Base-by-base conservation (phyloP, 140 eudicot genomes). In the Ambrosia hybrid region DNA sequence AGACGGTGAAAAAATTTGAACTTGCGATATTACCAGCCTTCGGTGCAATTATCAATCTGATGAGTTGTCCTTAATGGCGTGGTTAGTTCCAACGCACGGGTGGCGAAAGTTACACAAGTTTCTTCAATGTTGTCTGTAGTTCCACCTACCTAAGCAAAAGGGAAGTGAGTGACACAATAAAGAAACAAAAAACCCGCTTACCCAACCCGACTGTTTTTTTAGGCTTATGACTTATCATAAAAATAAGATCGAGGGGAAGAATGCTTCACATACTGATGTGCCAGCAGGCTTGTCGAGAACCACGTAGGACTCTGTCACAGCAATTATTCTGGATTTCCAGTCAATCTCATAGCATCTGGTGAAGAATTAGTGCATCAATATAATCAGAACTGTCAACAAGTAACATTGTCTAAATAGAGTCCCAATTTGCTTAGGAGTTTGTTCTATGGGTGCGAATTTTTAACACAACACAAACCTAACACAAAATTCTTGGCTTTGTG, bases 41-140 rank as follows among this genome's bases (percentile, higher is more conserved):
- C 99, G 2, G 97, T 84, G 84, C 99, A 94, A 67, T 94, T 94
- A 83, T 94, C 99, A 77, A 94, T 94, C 84, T 94, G 99, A 89
- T 94, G 99, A 80, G 99, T 94, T 5, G 99, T 94, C 83, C 34
- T 71, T 73, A 90, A 76, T 16, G 95, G 92, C 43, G 69, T 64
- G n/a, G 87, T 67, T 57, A 90, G 80, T 74, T 83, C 92, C 84
- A 94, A 82, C 65, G 97, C 99, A 75, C 92, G 96, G 36, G 97
- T 81, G 46, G 96, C 83, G 78, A 90, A 94, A 62, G 87, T 90
- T 57, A 81, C 97, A 80, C 99, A 94, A 65, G 87, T 82, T 88
- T 94, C 99, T 88, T 88, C 97, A 67, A 94, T 88, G 72, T 94
- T 94, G 81, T 88, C 96, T 51, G 92, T 82, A 57, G 99, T 90